Conservation (phyloP, 2,329 filamentous ascomycete genomes). For the Claviceps pazoutovae region DNA sequence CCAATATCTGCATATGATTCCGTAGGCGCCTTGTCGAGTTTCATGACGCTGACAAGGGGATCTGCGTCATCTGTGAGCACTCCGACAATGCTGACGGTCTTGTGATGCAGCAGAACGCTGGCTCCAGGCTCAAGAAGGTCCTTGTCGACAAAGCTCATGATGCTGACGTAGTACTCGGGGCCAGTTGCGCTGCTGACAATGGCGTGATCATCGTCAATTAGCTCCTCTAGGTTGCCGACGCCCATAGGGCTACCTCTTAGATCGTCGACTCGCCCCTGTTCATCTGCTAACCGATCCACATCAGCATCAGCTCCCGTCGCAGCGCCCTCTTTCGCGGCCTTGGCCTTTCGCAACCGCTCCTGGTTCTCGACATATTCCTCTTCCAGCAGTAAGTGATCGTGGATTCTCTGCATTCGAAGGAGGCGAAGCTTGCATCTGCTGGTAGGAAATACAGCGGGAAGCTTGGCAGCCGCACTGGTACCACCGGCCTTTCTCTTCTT, state of each 20-base stretch:
- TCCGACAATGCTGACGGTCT: conserved; percentile 94
- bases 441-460: conserved; percentile 86
- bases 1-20: conserved; percentile 98
- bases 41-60: conserved; percentile 95
- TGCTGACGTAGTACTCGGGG: conserved; percentile 97
- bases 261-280: conserved; percentile 88
- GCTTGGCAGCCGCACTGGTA: conserved; percentile 86
- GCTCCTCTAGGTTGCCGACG: conserved; percentile 91
- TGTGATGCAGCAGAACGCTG: conserved; percentile 90
- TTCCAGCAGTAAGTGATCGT: conserved; percentile 91
- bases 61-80: conserved; percentile 94
- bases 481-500: conserved; percentile 97
- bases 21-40: conserved; percentile 94
- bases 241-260: conserved; percentile 99
- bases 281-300: conserved; percentile 78
- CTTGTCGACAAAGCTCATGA: conserved; percentile 99
- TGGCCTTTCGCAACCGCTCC: conserved; percentile 85
- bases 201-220: conserved; percentile 98
- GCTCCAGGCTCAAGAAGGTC: conserved; percentile 92
- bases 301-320: conserved; percentile 58
- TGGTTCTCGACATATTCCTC: conserved; percentile 99
- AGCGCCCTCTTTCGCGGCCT: conserved; percentile 59
- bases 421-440: conserved; percentile 95
- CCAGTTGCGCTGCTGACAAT: conserved; percentile 96
- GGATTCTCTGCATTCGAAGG: conserved; percentile 94